Conservation (phyloP, 2,329 filamentous ascomycete species). For the Alternaria rosae region DNA sequence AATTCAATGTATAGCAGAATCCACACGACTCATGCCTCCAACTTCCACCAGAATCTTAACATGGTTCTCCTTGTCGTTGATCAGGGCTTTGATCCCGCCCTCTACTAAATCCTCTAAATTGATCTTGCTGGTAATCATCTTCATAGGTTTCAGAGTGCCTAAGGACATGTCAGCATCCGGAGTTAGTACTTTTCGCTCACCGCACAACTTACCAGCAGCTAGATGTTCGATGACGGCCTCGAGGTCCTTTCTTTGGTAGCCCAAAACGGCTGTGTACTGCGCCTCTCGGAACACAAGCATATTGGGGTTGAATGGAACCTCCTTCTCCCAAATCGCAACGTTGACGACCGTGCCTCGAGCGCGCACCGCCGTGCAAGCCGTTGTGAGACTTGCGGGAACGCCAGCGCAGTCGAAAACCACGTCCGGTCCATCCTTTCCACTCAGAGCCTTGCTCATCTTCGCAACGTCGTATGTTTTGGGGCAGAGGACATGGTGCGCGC, state of each 20-base stretch:
- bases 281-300: slow-evolving; percentile 63
- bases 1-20: slow-evolving; percentile 18
- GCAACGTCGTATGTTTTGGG: slow-evolving; percentile 61
- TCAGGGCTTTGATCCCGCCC: slow-evolving; percentile 64
- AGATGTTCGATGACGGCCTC: slow-evolving; percentile 64
- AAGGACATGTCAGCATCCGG: slow-evolving; percentile 1
- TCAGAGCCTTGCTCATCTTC: slow-evolving; percentile 56
- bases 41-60: slow-evolving; percentile 68
- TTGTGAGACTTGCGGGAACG: slow-evolving; percentile 56
- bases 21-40: slow-evolving; percentile 23
- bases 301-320: slow-evolving; percentile 62
- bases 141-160: slow-evolving; percentile 60
- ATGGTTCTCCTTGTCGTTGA: slow-evolving; percentile 67
- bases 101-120: slow-evolving; percentile 64
- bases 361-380: slow-evolving; percentile 58
- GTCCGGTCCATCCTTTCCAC: slow-evolving; percentile 60
- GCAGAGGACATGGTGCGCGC: slow-evolving; percentile 63
- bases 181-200: background rate
- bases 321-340: slow-evolving; percentile 69
- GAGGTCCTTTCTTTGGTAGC: slow-evolving; percentile 64
- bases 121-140: slow-evolving; percentile 69
- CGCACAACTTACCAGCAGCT: slow-evolving; percentile 35
- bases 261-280: slow-evolving; percentile 58
- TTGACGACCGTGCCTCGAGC: slow-evolving; percentile 67
- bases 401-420: slow-evolving; percentile 70